phyloP scores from a whole-genome alignment of 345 rosid genomes.

The Eucalyptus virginea region DNA sequence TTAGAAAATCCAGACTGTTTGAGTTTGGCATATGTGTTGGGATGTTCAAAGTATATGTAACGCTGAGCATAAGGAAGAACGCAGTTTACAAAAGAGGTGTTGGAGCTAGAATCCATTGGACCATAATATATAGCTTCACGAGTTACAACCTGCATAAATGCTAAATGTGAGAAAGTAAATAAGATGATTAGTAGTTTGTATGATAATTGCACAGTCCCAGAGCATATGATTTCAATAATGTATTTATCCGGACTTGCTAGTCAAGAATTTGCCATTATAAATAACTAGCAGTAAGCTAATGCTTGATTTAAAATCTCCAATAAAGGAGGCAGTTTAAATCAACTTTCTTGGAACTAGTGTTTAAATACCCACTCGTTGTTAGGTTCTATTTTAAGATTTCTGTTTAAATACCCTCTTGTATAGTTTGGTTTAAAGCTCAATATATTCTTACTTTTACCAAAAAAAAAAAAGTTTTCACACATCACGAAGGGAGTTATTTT shows the following conservation, averaged over 20 bases:
- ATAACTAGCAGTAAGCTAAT: background rate
- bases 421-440: too few relatives aligned
- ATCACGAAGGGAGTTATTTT: background rate
- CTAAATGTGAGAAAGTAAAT: background rate
- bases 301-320: background rate
- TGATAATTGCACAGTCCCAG: background rate
- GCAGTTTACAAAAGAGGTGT: conserved; percentile 60
- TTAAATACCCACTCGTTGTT: background rate
- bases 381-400: background rate
- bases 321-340: background rate
- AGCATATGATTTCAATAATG: background rate
- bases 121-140: conserved; percentile 63
- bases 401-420: too few relatives aligned
- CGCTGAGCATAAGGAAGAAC: conserved; percentile 86
- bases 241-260: background rate
- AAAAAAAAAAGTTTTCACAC: background rate
- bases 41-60: conserved; percentile 42
- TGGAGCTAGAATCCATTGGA: conserved; percentile 28
- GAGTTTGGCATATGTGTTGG: conserved; percentile 36
- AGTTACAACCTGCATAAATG: conserved; percentile 48
- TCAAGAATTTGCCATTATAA: background rate
- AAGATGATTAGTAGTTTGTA: background rate
- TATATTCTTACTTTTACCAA: too few relatives aligned
- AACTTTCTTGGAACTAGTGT: background rate
- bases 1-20: conserved; percentile 31